A percentile compares a stretch with the other conserved stretches of the same genome.
phyloP scores from a whole-genome alignment of 2,329 filamentous ascomycete genomes.

The Zymoseptoria crescenta region DNA sequence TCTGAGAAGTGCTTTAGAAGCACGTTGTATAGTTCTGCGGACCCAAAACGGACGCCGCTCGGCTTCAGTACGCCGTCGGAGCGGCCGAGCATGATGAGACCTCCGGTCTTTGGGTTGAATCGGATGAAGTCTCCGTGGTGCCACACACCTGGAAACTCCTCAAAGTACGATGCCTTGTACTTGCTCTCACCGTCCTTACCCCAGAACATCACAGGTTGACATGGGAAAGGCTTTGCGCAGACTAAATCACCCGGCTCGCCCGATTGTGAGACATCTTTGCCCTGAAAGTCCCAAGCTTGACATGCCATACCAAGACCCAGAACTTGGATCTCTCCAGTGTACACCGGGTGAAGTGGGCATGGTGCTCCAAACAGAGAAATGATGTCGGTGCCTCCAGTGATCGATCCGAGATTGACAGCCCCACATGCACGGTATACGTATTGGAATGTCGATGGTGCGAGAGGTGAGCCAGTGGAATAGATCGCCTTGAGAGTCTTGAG shows the following conservation, averaged over 20 bases:
- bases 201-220: constrained; percentile 86
- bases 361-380: constrained; percentile 89
- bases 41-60: constrained; percentile 82
- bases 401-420: constrained; percentile 78
- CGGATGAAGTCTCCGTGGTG: constrained; percentile 90
- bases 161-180: constrained; percentile 81
- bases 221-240: constrained; percentile 78
- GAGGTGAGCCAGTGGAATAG: constrained; percentile 86
- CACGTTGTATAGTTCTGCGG: constrained; percentile 94
- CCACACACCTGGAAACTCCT: constrained; percentile 72
- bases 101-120: constrained; percentile 62
- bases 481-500: constrained; percentile 62
- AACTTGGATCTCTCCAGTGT: constrained; percentile 44
- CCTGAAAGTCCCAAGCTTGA: constrained; percentile 45
- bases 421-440: constrained; percentile 86
- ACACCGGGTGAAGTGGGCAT: constrained; percentile 48
- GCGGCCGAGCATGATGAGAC: constrained; percentile 82
- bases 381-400: constrained; percentile 94
- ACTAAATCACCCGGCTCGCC: constrained; percentile 80
- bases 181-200: constrained; percentile 63
- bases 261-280: constrained; percentile 49
- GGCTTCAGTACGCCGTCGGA: constrained; percentile 93
- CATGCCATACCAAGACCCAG: constrained; percentile 46
- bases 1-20: constrained; percentile 71
- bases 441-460: constrained; percentile 85